phyloP scores from a whole-genome alignment of 192 early-diverging fungal species.

The Blastocladiella britannica region DNA sequence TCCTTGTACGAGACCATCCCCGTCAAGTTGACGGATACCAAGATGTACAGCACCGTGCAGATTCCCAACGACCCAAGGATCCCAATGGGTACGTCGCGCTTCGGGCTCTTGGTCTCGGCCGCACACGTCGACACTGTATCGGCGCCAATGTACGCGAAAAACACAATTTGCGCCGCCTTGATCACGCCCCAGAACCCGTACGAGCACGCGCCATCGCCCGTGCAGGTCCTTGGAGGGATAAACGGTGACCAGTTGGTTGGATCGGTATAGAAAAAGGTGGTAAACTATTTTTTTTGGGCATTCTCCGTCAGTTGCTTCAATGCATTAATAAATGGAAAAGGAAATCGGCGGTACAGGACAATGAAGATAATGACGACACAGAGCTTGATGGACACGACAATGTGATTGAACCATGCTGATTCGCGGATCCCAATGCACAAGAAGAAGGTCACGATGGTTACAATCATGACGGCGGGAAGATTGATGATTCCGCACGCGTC shows the following conservation, averaged over 20 bases:
- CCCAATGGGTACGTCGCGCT: neutral
- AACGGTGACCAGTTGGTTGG: constrained; percentile 53
- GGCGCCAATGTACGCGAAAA: constrained; percentile 1
- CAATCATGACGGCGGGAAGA: neutral
- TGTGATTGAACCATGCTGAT: constrained; percentile 2
- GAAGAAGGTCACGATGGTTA: neutral
- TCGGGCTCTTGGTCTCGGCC: neutral
- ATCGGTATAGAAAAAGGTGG: constrained; percentile 43
- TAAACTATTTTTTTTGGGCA: too few relatives aligned
- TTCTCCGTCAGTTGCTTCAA: too few relatives aligned
- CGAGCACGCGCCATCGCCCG: constrained; percentile 21
- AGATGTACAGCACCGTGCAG: constrained; percentile 1
- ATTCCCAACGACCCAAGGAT: neutral
- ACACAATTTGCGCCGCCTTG: constrained; percentile 34
- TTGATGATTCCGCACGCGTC: neutral
- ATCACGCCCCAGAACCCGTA: constrained; percentile 52
- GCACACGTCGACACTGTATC: neutral
- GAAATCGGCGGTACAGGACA: too few relatives aligned
- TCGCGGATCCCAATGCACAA: constrained; percentile 1
- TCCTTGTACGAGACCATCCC: neutral
- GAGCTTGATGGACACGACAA: constrained; percentile 3
- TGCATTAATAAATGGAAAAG: too few relatives aligned
- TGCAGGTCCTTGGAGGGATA: too few relatives aligned
- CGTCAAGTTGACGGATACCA: neutral
- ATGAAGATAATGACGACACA: constrained; percentile 5